Percentiles rank a stretch among this genome's conserved stretches.
Conservation (phyloP, 78 protist genomes). For the Neovahlkampfia damariscottae region DNA sequence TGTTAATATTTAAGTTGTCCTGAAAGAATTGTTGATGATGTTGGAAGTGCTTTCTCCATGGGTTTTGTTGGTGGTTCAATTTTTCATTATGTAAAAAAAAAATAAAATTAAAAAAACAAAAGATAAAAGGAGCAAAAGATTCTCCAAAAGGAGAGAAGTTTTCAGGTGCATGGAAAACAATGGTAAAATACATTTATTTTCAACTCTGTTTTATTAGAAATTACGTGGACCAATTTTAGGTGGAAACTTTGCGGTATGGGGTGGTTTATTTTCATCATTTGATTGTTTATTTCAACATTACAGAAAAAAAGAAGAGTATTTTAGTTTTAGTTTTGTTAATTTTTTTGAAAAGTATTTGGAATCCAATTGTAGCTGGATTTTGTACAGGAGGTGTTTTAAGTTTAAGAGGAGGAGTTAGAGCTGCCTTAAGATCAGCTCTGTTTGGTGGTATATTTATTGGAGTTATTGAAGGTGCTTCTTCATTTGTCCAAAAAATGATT, state of each 20-base stretch:
- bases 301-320: constrained; percentile 33
- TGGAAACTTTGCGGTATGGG: constrained; percentile 48
- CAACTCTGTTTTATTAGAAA: too few species aligned
- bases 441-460: constrained; percentile 7
- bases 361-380: neutral
- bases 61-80: constrained; percentile 19
- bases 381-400: neutral
- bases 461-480: neutral
- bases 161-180: constrained; percentile 4
- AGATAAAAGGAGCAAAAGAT: constrained; percentile 24
- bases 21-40: constrained; percentile 30
- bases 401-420: neutral
- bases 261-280: constrained; percentile 42
- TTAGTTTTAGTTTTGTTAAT: too few species aligned
- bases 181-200: too few species aligned
- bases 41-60: constrained; percentile 45
- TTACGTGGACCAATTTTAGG: constrained; percentile 14
- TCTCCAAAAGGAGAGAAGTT: constrained; percentile 15
- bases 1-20: too few species aligned
- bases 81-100: constrained; percentile 22
- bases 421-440: constrained; percentile 8
- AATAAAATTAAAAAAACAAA: too few species aligned
- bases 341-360: too few species aligned
- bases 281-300: constrained; percentile 31
- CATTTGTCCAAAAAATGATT: neutral